phyloP scores from a whole-genome alignment of 192 early-diverging fungal genomes.

The Podila horticola region DNA sequence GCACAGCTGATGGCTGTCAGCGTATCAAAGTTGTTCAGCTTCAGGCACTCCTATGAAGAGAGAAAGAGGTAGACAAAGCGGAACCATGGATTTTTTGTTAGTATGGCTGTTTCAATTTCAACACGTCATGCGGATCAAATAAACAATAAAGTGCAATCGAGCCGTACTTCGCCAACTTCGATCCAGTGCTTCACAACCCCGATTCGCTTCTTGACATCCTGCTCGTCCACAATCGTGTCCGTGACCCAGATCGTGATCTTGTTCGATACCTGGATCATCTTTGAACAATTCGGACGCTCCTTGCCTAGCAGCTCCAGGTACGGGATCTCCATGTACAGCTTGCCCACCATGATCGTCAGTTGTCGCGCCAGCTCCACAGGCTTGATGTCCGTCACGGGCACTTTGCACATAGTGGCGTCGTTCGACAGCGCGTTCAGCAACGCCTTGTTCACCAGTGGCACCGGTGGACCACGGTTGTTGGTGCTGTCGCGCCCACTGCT shows the following conservation, averaged over 20 bases:
- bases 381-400: conserved; percentile 74
- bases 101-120: conserved; percentile 12
- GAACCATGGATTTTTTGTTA: neutral
- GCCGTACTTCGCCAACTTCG: conserved; percentile 63
- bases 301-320: conserved; percentile 80
- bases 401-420: conserved; percentile 32
- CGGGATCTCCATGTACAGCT: conserved; percentile 72
- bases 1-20: conserved; percentile 37
- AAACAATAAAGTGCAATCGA: too few relatives aligned
- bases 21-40: conserved; percentile 47
- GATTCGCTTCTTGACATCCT: conserved; percentile 75
- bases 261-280: conserved; percentile 73
- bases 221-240: conserved; percentile 75
- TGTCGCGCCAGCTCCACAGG: conserved; percentile 86
- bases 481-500: conserved; percentile 11
- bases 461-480: conserved; percentile 18
- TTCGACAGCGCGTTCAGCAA: conserved; percentile 28
- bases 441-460: conserved; percentile 31
- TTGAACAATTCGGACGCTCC: conserved; percentile 61
- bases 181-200: conserved; percentile 81
- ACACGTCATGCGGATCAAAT: too few relatives aligned
- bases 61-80: neutral
- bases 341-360: conserved; percentile 82
- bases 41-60: conserved; percentile 31
- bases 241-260: conserved; percentile 71